Evolutionary conservation across 1,284 basidiomycete genomes (phyloP), one percentile per base, ranked within the genome.

Genomic region (Ustilago hordei): DNA sequence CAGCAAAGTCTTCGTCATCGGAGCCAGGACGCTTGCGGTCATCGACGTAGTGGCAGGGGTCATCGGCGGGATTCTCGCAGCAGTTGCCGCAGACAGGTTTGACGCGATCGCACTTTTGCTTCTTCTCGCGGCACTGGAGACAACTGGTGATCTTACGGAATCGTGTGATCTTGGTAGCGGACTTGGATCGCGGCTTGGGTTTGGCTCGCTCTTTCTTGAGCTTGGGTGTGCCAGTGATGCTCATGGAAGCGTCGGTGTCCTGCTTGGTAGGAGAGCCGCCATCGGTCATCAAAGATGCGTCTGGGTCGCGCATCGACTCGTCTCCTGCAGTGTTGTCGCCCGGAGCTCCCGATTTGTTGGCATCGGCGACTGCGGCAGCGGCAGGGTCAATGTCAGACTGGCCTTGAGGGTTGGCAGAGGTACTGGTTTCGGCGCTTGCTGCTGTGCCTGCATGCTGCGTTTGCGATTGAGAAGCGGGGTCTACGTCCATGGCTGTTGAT

Each of bases 21-120:
- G 74, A 76, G 50, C 65, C 69, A 17, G 74, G 70, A 15, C 75
- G 70, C 52, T 73, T 69, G 43, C 74, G 74, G 35, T 78, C 78
- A 52, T 80, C 73, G 35, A 79, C 74, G 23, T 80, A 82, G 66
- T 75, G 73, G 56, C 80, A 82, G 11, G 68, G 69, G 31, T 76
- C 69, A 28, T 70, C 77, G 52, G 75, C 63, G 8, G 71, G 69
- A 50, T 77, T 81, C 47, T 74, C 75, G 36, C 65, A 58, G 45
- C 81, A 83, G 55, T 80, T 80, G 48, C 71, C 66, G 67, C 81
- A 83, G 54, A 80, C 61, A 32, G 81, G 81, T 53, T 81, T 75
- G 64, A 68, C 68, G 32, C 81, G 81, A 47, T 83, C 81, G 60
- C 81, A 83, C 63, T 82, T 83, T 64, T 81, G 81, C 73, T 83